Evolutionary conservation across 176 grass and related monocot species (phyloP).

Genomic region (Oryza australiensis): DNA sequence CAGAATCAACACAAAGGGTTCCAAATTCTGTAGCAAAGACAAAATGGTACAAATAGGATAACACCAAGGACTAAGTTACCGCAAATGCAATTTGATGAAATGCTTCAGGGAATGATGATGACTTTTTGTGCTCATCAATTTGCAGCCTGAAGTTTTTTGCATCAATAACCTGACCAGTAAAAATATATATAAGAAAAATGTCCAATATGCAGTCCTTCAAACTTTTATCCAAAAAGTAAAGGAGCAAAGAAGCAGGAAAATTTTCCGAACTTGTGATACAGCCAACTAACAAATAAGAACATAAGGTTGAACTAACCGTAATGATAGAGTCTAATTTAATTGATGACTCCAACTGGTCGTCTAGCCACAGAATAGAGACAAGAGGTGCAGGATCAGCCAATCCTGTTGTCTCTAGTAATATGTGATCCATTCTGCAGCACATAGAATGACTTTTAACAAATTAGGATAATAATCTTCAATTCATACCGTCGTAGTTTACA

Average conservation of each 20-base stretch:
- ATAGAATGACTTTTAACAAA: conserved; percentile 17
- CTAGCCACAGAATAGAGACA: conserved; percentile 89
- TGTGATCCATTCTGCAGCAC: conserved; percentile 84
- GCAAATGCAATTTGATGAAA: conserved; percentile 98
- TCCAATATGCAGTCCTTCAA: neutral
- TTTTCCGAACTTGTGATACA: conserved; percentile 4
- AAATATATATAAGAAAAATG: conserved; percentile 18
- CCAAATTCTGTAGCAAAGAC: conserved; percentile 1
- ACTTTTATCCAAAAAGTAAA: neutral
- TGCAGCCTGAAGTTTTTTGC: conserved; percentile 89
- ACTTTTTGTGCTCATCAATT: conserved; percentile 68
- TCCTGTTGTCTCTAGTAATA: conserved; percentile 97
- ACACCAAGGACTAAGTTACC: conserved; percentile 43
- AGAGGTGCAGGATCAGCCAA: conserved; percentile 93
- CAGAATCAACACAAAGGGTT: neutral
- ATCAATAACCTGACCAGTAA: conserved; percentile 69
- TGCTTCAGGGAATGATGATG: conserved; percentile 83
- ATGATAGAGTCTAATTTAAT: conserved; percentile 91
- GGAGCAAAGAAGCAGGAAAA: neutral
- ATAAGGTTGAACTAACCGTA: conserved; percentile 62
- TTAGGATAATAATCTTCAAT: conserved; percentile 32
- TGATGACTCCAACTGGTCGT: conserved; percentile 88
- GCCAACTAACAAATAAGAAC: neutral
- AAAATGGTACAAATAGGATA: conserved; percentile 12
- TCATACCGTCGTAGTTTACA: neutral